These are phyloP conservation scores for Lobosporangium transversale DNA, from an alignment of 192 early-diverging fungal species.

Conservation along the genomic window DNA sequence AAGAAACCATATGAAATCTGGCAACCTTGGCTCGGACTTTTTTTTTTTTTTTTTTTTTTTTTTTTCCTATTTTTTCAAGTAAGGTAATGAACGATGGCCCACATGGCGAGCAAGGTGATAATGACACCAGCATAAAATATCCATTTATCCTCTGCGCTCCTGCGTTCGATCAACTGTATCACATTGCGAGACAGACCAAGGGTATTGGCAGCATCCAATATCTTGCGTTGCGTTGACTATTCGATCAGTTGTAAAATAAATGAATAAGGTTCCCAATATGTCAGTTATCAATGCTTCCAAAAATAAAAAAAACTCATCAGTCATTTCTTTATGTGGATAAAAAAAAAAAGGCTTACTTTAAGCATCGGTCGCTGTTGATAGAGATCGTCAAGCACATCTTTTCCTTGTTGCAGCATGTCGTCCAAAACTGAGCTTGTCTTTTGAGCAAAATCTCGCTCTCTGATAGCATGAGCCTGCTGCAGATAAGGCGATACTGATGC, in stretches of 20 bases:
- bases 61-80: slow-evolving; percentile 50
- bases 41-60: no score
- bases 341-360: slow-evolving; percentile 63
- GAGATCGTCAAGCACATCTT: slow-evolving; percentile 58
- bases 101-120: slow-evolving; percentile 60
- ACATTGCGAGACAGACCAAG: slow-evolving; percentile 68
- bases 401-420: slow-evolving; percentile 64
- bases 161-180: slow-evolving; percentile 66
- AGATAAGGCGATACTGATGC: slow-evolving; percentile 57
- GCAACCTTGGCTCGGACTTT: no score
- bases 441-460: slow-evolving; percentile 59
- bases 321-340: no score
- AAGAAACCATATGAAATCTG: no score
- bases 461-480: slow-evolving; percentile 53
- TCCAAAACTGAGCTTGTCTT: slow-evolving; percentile 61
- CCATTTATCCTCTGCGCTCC: slow-evolving; percentile 68
- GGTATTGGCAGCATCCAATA: slow-evolving; percentile 67
- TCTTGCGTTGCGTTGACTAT: slow-evolving; percentile 65
- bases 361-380: slow-evolving; percentile 65
- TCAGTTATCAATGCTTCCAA: no score
- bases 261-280: no score
- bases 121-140: slow-evolving; percentile 65
- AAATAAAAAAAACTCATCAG: slow-evolving; percentile 1
- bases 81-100: slow-evolving; percentile 66
- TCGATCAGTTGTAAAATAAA: not conserved